A percentile compares a stretch with the other conserved stretches of the same genome.
Evolutionary conservation across 202 grass and related monocot species (phyloP).

Genomic region (Miscanthus sacchariflorus): DNA sequence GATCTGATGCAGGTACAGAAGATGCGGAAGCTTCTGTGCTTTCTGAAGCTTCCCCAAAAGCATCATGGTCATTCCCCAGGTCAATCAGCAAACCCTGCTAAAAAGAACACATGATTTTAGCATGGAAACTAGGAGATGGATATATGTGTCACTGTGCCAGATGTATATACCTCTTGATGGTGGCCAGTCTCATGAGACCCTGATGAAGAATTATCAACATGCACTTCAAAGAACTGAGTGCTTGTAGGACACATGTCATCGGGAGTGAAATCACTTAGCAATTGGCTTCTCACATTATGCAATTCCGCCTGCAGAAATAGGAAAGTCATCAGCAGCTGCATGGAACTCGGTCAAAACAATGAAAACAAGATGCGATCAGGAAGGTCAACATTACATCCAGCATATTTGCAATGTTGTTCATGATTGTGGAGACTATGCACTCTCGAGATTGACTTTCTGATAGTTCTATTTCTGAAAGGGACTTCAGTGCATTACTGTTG

Average conservation of each 20-base stretch:
- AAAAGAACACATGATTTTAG: slow-evolving; percentile 48
- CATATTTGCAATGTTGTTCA: slow-evolving; percentile 80
- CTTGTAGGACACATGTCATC: slow-evolving; percentile 91
- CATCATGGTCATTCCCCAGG: slow-evolving; percentile 69
- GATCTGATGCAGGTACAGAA: slow-evolving; percentile 60
- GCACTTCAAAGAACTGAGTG: slow-evolving; percentile 69
- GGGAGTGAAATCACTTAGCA: slow-evolving; percentile 88
- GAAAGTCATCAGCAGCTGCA: slow-evolving; percentile 36
- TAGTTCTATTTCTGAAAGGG: slow-evolving; percentile 83
- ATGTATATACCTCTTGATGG: slow-evolving; percentile 65
- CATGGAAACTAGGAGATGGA: slow-evolving; percentile 33
- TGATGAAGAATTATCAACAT: slow-evolving; percentile 49
- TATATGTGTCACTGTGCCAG: slow-evolving; percentile 26
- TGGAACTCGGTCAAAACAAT: slow-evolving; percentile 36
- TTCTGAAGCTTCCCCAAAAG: slow-evolving; percentile 82
- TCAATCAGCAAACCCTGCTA: slow-evolving; percentile 63
- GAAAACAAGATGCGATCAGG: slow-evolving; percentile 30
- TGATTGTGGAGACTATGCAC: slow-evolving; percentile 87
- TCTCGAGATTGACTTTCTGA: slow-evolving; percentile 91
- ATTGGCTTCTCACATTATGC: slow-evolving; percentile 70
- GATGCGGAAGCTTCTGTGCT: slow-evolving; percentile 50
- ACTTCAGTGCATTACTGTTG: slow-evolving; percentile 69
- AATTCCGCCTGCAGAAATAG: slow-evolving; percentile 76
- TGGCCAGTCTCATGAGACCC: slow-evolving; percentile 54
- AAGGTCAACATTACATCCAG: slow-evolving; percentile 73